A percentile compares a stretch with the other conserved stretches of the same genome.
These are phyloP conservation scores for Paramecium octaurelia DNA, from an alignment of 73 alveolate genomes.

Conservation along the genomic window DNA sequence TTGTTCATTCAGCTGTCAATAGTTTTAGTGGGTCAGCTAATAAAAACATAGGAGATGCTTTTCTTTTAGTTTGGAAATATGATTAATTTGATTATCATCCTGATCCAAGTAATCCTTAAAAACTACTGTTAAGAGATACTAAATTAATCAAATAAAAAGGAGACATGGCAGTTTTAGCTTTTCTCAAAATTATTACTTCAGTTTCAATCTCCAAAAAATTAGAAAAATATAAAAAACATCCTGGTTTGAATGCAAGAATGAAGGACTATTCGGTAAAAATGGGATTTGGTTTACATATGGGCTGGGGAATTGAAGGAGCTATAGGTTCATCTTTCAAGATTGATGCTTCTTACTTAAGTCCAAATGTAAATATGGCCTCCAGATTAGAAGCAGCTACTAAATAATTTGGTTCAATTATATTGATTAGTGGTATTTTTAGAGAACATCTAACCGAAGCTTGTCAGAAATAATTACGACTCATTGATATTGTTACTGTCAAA, in stretches of 20 bases:
- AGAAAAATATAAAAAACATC: conserved; percentile 73
- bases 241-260: conserved; percentile 75
- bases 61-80: conserved; percentile 94
- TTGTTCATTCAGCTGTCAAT: conserved; percentile 87
- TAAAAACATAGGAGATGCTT: conserved; percentile 98
- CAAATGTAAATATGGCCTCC: conserved; percentile 94
- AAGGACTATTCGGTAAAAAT: conserved; percentile 82
- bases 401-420: conserved; percentile 72
- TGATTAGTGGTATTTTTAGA: conserved; percentile 66
- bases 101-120: conserved; percentile 64
- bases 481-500: conserved; percentile 75
- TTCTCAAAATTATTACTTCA: conserved; percentile 73
- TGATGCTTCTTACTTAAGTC: conserved; percentile 93
- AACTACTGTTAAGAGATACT: conserved; percentile 61
- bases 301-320: conserved; percentile 97
- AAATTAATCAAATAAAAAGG: conserved; percentile 39
- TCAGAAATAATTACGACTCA: conserved; percentile 54
- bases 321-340: conserved; percentile 88
- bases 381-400: conserved; percentile 93
- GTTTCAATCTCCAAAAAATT: conserved; percentile 68
- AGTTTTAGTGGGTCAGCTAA: conserved; percentile 92
- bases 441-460: conserved; percentile 47
- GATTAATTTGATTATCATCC: conserved; percentile 74
- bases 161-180: conserved; percentile 72
- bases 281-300: conserved; percentile 94